These are phyloP conservation scores for Aspergillus brunneoviolaceus DNA, from an alignment of 2,329 filamentous ascomycete genomes.

Conservation along the genomic window DNA sequence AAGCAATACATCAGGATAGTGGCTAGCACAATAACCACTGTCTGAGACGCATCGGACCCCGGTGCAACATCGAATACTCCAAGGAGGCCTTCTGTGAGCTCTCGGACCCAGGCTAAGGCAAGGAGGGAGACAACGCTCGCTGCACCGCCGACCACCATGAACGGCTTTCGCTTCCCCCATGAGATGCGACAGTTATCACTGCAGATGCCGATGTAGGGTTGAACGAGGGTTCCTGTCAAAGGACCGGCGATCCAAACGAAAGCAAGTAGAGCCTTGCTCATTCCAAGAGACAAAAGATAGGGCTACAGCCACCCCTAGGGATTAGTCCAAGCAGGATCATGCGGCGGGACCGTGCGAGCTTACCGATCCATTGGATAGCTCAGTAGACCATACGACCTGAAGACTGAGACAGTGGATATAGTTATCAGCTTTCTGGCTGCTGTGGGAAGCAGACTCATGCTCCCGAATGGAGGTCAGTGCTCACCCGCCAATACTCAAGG, in stretches of 20 bases:
- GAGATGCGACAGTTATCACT: slow-evolving; percentile 73
- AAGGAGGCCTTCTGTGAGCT: slow-evolving; percentile 68
- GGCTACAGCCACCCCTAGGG: slow-evolving; percentile 45
- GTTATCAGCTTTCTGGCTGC: background rate
- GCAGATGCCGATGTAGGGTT: slow-evolving; percentile 78
- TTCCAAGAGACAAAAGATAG: slow-evolving; percentile 73
- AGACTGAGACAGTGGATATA: slow-evolving; percentile 50
- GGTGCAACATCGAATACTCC: slow-evolving; percentile 68
- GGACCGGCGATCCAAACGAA: slow-evolving; percentile 84
- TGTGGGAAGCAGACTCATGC: background rate
- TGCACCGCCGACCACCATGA: slow-evolving; percentile 69
- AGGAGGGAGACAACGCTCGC: slow-evolving; percentile 69
- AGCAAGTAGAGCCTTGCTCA: slow-evolving; percentile 80
- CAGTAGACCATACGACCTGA: slow-evolving; percentile 94
- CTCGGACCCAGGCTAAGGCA: slow-evolving; percentile 70
- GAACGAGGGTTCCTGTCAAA: slow-evolving; percentile 73
- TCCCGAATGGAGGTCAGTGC: slow-evolving; percentile 18
- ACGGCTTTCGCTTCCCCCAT: slow-evolving; percentile 79
- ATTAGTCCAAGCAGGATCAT: background rate
- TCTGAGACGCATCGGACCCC: slow-evolving; percentile 64
- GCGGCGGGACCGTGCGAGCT: slow-evolving; percentile 24
- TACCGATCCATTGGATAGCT: slow-evolving; percentile 85
- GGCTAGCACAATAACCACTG: slow-evolving; percentile 70
- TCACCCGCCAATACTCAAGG: slow-evolving; percentile 75
- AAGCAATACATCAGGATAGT: slow-evolving; percentile 85